phyloP scores from a whole-genome alignment of 1,139 yeast genomes.

The Nadsonia starkeyi-henricii region DNA sequence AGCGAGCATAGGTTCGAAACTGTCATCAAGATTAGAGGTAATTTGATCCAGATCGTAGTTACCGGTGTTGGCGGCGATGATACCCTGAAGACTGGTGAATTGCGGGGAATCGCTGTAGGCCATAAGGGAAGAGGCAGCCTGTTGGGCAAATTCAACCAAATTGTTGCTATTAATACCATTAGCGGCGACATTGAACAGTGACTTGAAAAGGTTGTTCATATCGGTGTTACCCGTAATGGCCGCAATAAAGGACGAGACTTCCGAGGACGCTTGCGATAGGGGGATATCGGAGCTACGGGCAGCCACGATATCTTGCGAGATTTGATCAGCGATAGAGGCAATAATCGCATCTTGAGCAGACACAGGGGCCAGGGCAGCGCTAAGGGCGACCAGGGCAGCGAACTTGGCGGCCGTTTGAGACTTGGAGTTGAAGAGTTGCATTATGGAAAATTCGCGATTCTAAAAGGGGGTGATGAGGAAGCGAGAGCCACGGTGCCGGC shows the following conservation, averaged over 20 bases:
- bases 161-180: neutral
- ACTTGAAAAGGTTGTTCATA: neutral
- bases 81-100: neutral
- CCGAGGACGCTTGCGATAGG: neutral
- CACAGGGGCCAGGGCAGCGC: no score
- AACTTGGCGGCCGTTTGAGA: no score
- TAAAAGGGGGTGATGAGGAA: no score
- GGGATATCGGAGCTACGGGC: neutral
- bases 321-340: neutral
- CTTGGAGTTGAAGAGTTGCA: no score
- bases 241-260: neutral
- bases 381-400: no score
- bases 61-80: neutral
- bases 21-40: neutral
- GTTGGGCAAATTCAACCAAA: neutral
- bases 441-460: no score
- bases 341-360: no score
- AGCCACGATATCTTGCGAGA: neutral
- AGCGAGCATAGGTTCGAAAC: neutral
- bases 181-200: neutral
- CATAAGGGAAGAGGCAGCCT: neutral
- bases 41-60: neutral
- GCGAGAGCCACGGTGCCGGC: no score
- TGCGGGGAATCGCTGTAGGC: neutral
- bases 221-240: neutral